Evolutionary conservation across 495 filamentous ascomycete species (phyloP), one percentile per base, ranked within the genome.

Genomic region (Penicillium paradoxum): DNA sequence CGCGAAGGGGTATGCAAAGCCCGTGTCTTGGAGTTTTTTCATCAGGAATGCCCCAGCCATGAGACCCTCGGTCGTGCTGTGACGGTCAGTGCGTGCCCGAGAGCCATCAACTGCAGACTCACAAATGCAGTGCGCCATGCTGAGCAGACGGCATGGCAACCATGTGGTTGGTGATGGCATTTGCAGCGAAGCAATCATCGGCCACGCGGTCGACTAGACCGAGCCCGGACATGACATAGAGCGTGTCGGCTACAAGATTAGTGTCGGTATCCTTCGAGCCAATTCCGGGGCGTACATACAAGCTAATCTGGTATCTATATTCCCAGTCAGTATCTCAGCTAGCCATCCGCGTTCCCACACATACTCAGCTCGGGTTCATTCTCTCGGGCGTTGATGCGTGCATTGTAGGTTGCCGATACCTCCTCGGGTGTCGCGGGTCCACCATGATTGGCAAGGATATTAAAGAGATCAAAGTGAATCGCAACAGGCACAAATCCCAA

Each of bases 51-150:
- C 65, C 0, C 57, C 67, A 0, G 60, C 67, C 42, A 74, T 55
- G 45, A 74, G 49, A 6, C 51, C 68, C 47, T 74, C 71, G 6
- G 68, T 73, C 2, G 70, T 66, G 39, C 69, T 73, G 15, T 32
- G 8, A 8, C 10, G 21, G 15, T 49, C 25, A 49, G 34, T 49
- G 43, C 21, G 24, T 22, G 30, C 39, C 1, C 14, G 15, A n/a
- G n/a, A n/a, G n/a, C n/a, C n/a, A n/a, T n/a, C n/a, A n/a, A n/a
- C n/a, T n/a, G n/a, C n/a, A n/a, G n/a, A 54, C 65, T 48, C 24
- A 72, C 70, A 73, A 73, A 33, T 73, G 71, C 24, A 73, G 34
- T n/a, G 64, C 68, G 10, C 71, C 71, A 56, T 73, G 70, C 45
- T 66, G 62, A 0, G 68, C 63, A 4, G 66, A 69, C 0, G 70